A percentile compares a stretch with the other conserved stretches of the same genome.
Conservation (phyloP, 192 early-diverging fungal genomes). For the Pilaira anomala region DNA sequence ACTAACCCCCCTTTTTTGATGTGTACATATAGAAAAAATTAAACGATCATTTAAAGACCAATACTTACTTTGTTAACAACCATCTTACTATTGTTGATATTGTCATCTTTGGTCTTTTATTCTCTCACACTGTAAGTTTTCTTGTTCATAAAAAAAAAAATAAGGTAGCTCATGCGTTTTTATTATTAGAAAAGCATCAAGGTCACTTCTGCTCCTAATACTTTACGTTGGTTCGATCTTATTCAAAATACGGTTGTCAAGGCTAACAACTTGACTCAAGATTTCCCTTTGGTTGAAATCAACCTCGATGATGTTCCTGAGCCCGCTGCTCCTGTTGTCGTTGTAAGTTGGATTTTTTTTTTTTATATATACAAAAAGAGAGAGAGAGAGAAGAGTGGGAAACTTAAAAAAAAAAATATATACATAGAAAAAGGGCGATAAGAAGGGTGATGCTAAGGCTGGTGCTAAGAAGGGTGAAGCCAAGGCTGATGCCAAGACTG, state of each 20-base stretch:
- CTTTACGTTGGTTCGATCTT: constrained; percentile 78
- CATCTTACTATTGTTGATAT: constrained; percentile 63
- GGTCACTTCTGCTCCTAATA: constrained; percentile 48
- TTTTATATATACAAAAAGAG: neutral
- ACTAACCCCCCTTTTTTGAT: neutral
- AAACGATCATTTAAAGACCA: constrained; percentile 57
- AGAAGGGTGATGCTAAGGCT: constrained; percentile 37
- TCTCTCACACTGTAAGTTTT: constrained; percentile 49
- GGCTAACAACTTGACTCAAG: constrained; percentile 41
- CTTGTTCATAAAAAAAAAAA: neutral
- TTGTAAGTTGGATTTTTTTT: constrained; percentile 6
- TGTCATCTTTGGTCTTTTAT: constrained; percentile 62
- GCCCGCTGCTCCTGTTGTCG: constrained; percentile 24
- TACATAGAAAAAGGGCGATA: neutral
- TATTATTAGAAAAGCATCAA: constrained; percentile 15
- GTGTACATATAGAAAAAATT: constrained; percentile 20
- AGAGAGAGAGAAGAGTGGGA: neutral
- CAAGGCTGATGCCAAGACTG: constrained; percentile 22
- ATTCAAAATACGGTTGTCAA: constrained; percentile 64
- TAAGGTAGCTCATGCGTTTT: neutral
- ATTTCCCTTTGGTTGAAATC: constrained; percentile 36
- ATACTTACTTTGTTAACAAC: constrained; percentile 68
- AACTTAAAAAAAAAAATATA: neutral
- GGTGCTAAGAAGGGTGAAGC: constrained; percentile 37
- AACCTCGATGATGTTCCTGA: constrained; percentile 47